Conservation (phyloP, 768 basidiomycete species). For the Boletus speciosus region DNA sequence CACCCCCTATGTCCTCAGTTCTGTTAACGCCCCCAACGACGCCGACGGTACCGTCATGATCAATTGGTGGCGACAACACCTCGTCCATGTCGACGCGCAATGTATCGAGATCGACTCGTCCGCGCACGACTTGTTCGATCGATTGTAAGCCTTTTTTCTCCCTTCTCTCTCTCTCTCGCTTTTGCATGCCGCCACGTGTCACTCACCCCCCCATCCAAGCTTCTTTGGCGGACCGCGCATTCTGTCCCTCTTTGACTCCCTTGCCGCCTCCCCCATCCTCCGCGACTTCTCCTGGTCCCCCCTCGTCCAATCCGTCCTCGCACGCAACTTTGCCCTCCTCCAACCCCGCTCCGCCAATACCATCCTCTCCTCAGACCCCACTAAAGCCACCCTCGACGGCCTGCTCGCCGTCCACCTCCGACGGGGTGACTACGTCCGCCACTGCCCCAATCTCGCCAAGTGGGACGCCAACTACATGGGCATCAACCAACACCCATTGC, state of each 20-base stretch:
- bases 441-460: slow-evolving; percentile 48
- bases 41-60: slow-evolving; percentile 43
- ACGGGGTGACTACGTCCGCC: slow-evolving; percentile 57
- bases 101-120: slow-evolving; percentile 46
- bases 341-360: slow-evolving; percentile 32
- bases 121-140: slow-evolving; percentile 44
- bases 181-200: background rate
- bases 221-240: slow-evolving; percentile 44
- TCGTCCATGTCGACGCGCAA: slow-evolving; percentile 34
- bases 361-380: slow-evolving; percentile 15
- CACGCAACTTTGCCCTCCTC: slow-evolving; percentile 45
- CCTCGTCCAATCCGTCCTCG: slow-evolving; percentile 46
- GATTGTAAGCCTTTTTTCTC: slow-evolving; percentile 35
- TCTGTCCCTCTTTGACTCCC: slow-evolving; percentile 41
- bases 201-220: slow-evolving; percentile 23
- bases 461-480: slow-evolving; percentile 49
- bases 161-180: too few species aligned
- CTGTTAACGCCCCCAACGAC: slow-evolving; percentile 33
- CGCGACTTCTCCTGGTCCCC: slow-evolving; percentile 52
- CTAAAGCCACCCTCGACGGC: slow-evolving; percentile 33
- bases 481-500: slow-evolving; percentile 42
- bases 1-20: slow-evolving; percentile 33
- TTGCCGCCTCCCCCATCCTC: slow-evolving; percentile 48
- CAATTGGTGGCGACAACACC: slow-evolving; percentile 46
- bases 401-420: slow-evolving; percentile 56